Conservation (phyloP, 2,329 filamentous ascomycete genomes). For the Chaetomium strumarium region DNA sequence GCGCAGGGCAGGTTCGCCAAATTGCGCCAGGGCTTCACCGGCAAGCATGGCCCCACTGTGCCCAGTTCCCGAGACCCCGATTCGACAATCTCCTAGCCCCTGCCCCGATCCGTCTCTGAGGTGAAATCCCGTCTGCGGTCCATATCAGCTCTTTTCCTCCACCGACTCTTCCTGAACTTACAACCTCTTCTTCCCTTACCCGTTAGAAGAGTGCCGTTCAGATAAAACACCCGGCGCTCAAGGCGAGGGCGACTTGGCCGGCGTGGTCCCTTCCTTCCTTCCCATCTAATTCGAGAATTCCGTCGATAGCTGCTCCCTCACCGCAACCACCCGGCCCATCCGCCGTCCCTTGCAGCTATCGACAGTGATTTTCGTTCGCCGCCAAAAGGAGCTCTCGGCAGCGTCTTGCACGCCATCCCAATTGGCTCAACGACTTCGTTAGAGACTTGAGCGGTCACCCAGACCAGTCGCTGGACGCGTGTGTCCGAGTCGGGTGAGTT, state of each 20-base stretch:
- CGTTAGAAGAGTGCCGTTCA: constrained; percentile 1
- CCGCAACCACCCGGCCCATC: constrained; percentile 1
- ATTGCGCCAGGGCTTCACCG: constrained; percentile 5
- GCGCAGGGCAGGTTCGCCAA: constrained; percentile 12
- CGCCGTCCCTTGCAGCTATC: constrained; percentile 8
- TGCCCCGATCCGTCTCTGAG: constrained; percentile 2
- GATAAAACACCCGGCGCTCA: neutral
- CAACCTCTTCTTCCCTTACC: neutral
- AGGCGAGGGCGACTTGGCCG: constrained; percentile 7
- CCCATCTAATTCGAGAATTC: neutral
- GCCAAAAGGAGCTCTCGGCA: neutral
- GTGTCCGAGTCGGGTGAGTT: neutral
- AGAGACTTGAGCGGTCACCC: neutral
- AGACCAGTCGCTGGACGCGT: neutral
- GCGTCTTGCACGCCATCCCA: constrained; percentile 1
- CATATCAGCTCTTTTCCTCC: neutral
- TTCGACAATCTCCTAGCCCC: constrained; percentile 7
- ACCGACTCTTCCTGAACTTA: neutral
- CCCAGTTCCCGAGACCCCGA: constrained; percentile 6
- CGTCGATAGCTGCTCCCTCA: constrained; percentile 8
- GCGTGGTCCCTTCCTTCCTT: constrained; percentile 1
- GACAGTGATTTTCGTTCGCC: constrained; percentile 12
- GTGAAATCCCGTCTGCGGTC: constrained; percentile 7
- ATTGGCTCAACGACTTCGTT: neutral
- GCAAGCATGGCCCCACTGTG: constrained; percentile 2